phyloP scores from a whole-genome alignment of 208 protist genomes.

The Leishmania tropica region DNA sequence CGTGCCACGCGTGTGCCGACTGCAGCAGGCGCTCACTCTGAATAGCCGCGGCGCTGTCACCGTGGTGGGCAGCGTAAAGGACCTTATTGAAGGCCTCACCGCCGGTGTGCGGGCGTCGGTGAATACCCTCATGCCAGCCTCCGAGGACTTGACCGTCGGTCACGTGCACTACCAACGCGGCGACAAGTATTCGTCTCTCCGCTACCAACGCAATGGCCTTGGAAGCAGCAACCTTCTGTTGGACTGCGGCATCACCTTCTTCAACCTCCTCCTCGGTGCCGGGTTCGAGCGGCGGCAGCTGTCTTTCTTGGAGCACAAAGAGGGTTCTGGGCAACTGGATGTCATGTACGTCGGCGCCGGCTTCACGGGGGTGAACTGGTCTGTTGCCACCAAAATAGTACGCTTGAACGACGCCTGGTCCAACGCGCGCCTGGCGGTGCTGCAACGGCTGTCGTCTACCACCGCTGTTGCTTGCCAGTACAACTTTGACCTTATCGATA shows the following conservation, averaged over 20 bases:
- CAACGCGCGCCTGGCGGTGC: constrained; percentile 60
- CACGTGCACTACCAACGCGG: constrained; percentile 66
- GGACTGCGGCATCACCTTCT: constrained; percentile 81
- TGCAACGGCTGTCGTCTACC: constrained; percentile 62
- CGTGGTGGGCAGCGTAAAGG: constrained; percentile 43
- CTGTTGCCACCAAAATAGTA: constrained; percentile 75
- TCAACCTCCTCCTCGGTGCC: constrained; percentile 79
- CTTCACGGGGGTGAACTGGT: constrained; percentile 83
- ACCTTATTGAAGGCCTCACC: constrained; percentile 74
- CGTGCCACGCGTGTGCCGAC: constrained; percentile 67
- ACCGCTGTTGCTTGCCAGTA: constrained; percentile 77
- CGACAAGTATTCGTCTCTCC: constrained; percentile 75
- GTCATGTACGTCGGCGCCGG: constrained; percentile 83
- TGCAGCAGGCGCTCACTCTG: constrained; percentile 68
- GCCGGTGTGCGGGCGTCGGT: constrained; percentile 53
- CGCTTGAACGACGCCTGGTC: constrained; percentile 76
- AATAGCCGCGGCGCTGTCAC: constrained; percentile 66
- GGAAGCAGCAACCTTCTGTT: constrained; percentile 87
- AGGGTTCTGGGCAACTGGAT: constrained; percentile 66
- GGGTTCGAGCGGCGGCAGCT: constrained; percentile 85
- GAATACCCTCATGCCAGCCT: constrained; percentile 86
- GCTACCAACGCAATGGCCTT: constrained; percentile 83
- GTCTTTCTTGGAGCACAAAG: constrained; percentile 76
- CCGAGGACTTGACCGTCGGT: constrained; percentile 70
- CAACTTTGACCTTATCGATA: constrained; percentile 62